These are phyloP conservation scores for Withania somnifera DNA, from an alignment of 305 asterid genomes.

Conservation along the genomic window DNA sequence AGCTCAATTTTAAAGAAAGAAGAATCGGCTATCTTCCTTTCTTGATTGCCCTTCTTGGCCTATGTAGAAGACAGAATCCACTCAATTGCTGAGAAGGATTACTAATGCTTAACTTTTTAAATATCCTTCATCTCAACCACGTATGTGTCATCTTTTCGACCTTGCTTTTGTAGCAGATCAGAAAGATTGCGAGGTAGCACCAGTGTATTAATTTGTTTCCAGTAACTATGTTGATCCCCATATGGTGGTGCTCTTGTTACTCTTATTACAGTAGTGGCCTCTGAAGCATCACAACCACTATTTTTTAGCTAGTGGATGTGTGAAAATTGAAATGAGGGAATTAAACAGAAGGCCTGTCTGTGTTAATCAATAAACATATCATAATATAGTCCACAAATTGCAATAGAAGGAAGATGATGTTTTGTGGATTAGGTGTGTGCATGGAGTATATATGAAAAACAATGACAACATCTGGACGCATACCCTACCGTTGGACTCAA, in stretches of 20 bases:
- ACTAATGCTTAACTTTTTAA: background rate
- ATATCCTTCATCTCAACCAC: background rate
- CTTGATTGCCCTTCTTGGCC: background rate
- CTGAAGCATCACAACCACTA: background rate
- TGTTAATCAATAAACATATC: background rate
- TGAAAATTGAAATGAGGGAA: background rate
- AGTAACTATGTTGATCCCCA: background rate
- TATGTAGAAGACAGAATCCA: background rate
- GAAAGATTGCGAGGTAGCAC: background rate
- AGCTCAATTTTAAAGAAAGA: background rate
- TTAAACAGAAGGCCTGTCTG: background rate
- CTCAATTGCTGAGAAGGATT: background rate
- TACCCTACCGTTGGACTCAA: no score
- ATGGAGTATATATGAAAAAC: no score
- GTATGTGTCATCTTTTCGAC: background rate
- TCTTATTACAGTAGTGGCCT: background rate
- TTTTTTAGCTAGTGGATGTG: background rate
- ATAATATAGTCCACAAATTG: background rate
- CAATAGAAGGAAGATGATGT: no score
- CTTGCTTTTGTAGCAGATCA: background rate
- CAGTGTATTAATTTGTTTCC: background rate
- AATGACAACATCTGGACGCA: no score
- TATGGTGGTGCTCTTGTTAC: background rate
- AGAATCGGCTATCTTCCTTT: background rate
- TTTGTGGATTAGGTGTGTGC: no score